Evolutionary conservation across 768 basidiomycete species (phyloP).

Genomic region (Boletus speciosus): DNA sequence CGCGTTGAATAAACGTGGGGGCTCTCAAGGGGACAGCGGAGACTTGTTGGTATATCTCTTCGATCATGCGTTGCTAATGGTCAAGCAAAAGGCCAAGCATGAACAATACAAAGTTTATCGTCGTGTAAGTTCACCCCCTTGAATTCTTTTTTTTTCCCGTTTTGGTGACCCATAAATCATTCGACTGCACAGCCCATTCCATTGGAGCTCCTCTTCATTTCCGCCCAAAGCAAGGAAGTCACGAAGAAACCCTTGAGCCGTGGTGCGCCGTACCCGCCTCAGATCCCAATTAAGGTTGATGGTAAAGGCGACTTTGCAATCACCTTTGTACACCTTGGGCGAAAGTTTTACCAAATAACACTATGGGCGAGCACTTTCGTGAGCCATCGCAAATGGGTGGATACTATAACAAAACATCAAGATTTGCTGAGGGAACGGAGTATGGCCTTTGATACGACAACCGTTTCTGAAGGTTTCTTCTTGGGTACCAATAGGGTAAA

Average conservation of each 20-base stretch:
- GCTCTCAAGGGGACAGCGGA: constrained; percentile 69
- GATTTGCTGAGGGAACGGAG: constrained; percentile 79
- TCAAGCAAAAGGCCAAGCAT: constrained; percentile 89
- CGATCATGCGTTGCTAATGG: constrained; percentile 94
- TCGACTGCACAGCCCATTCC: constrained; percentile 75
- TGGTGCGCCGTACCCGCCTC: constrained; percentile 41
- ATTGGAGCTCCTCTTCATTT: constrained; percentile 83
- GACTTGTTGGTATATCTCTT: constrained; percentile 94
- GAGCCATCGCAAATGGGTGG: constrained; percentile 91
- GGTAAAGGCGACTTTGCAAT: constrained; percentile 87
- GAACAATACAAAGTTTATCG: constrained; percentile 94
- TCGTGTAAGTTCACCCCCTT: constrained; percentile 53
- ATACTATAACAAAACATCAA: constrained; percentile 88
- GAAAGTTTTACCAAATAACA: constrained; percentile 87
- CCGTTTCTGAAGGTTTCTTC: constrained; percentile 88
- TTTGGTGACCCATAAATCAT: constrained; percentile 5
- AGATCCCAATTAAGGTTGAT: constrained; percentile 50
- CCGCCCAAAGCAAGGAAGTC: constrained; percentile 52
- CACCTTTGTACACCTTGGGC: constrained; percentile 90
- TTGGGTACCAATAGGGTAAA: constrained; percentile 81
- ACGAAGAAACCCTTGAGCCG: constrained; percentile 41
- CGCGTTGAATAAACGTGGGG: constrained; percentile 78
- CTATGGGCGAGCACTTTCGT: constrained; percentile 87
- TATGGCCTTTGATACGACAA: constrained; percentile 79
- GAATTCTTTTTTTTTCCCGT: neutral